These are phyloP conservation scores for Naematelia encephala DNA, from an alignment of 768 basidiomycete species.

Conservation along the genomic window DNA sequence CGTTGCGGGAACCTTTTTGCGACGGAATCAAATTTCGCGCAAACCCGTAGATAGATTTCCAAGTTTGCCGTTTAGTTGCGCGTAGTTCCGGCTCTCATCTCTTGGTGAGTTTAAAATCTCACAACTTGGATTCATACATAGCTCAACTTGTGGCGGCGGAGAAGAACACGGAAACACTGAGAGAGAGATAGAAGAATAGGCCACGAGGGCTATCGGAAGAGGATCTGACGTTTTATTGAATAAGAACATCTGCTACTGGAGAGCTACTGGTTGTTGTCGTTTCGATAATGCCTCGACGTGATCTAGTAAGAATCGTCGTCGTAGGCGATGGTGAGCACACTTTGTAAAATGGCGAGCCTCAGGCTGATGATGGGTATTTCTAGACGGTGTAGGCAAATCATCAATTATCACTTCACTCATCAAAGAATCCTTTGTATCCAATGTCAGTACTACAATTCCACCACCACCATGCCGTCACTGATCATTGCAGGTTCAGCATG, in stretches of 20 bases:
- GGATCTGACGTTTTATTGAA: no score
- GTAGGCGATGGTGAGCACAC: constrained; percentile 42
- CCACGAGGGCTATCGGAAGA: background rate
- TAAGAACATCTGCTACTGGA: no score
- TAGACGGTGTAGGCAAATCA: constrained; percentile 97
- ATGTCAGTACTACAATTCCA: constrained; percentile 57
- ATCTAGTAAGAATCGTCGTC: constrained; percentile 43
- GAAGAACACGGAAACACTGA: background rate
- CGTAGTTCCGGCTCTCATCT: background rate
- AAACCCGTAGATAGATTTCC: no score
- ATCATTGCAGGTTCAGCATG: constrained; percentile 72
- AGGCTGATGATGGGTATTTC: constrained; percentile 1
- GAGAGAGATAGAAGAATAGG: background rate
- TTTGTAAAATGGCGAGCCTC: background rate
- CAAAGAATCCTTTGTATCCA: constrained; percentile 87
- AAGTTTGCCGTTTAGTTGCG: background rate
- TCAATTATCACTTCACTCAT: constrained; percentile 95
- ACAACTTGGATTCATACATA: background rate
- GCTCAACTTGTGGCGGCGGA: background rate
- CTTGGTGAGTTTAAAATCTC: background rate
- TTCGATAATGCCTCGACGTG: constrained; percentile 44
- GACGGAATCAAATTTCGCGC: background rate
- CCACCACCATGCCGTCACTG: no score
- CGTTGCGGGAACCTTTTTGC: no score
- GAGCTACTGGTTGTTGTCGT: no score